Evolutionary conservation across 1,284 basidiomycete genomes (phyloP).

Genomic region (Meripilus lineatus): DNA sequence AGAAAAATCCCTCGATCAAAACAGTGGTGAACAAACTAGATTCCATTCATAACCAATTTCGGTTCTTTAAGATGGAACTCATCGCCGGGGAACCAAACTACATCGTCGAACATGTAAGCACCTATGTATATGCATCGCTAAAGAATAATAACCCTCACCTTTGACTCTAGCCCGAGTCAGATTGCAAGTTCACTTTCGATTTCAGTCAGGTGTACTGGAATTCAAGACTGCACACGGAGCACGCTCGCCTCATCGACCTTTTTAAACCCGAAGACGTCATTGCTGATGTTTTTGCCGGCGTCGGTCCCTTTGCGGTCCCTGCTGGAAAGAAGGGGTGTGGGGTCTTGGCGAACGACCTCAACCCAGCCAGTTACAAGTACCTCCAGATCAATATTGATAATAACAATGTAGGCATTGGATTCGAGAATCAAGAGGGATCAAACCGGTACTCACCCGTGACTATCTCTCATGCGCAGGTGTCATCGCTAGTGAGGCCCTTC

Average conservation of each 20-base stretch:
- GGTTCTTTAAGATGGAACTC: slow-evolving; percentile 97
- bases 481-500: slow-evolving; percentile 58
- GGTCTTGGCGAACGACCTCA: slow-evolving; percentile 92
- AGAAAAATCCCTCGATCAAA: slow-evolving; percentile 81
- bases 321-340: slow-evolving; percentile 87
- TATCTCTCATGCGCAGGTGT: slow-evolving; percentile 50
- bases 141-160: slow-evolving; percentile 5
- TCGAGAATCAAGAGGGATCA: neutral
- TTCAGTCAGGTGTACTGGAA: slow-evolving; percentile 99
- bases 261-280: slow-evolving; percentile 75
- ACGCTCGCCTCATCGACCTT: slow-evolving; percentile 73
- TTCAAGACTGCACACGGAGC: slow-evolving; percentile 89
- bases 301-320: slow-evolving; percentile 95
- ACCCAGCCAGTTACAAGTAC: slow-evolving; percentile 83
- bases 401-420: slow-evolving; percentile 58
- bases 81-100: slow-evolving; percentile 88
- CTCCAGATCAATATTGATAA: slow-evolving; percentile 67
- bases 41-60: slow-evolving; percentile 82
- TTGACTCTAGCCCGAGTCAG: slow-evolving; percentile 57
- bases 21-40: slow-evolving; percentile 98
- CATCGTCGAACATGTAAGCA: slow-evolving; percentile 77
- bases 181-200: slow-evolving; percentile 90
- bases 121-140: neutral
- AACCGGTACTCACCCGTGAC: neutral
- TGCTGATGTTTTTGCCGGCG: slow-evolving; percentile 95